Base-by-base conservation (phyloP, 2,329 filamentous ascomycete genomes). In the Boeremia lycopersici region DNA sequence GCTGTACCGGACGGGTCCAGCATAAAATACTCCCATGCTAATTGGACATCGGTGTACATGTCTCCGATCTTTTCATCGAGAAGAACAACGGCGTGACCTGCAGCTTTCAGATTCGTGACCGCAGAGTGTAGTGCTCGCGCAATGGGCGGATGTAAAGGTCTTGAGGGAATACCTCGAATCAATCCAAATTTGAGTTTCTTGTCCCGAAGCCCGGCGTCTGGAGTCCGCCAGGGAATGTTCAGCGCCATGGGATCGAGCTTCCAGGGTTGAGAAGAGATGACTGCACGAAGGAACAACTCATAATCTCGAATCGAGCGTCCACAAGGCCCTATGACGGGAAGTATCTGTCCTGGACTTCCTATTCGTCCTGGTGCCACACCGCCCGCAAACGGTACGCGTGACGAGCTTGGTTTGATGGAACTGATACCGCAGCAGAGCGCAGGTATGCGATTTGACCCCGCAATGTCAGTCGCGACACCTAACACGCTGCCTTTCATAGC, bases 381-480 rank as follows among this genome's bases (percentile, higher is more conserved):
- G 9, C 53, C 53, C 4, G 43, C 36, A 7, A 51, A 83, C 0
- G 82, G 81, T 0, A 84, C 73, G 0, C 82, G 70, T 0, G 79
- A 78, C 48, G 79, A 74, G 0, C 81, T 83, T 0, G 82, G 80
- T 56, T 83, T 84, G 29, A 83, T 69, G 0, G 80, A 80, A 11
- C 81, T 78, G 47, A 65, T 59, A 2, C 69, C 70, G 47, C 74
- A 73, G 75, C 92, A 92, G 65, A 77, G 70, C 0, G 79, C 73
- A 0, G 81, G 81, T 10, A 82, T 76, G 6, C 81, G 74, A 46
- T 82, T 79, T 2, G 71, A 76, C 2, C 65, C 64, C 36, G 29
- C 77, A 43, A 88, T 86, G 56, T 88, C 86, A 0, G 86, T 88
- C 0, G 84, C 85, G 11, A 88, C 78, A 1, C 87, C 87, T 1